phyloP scores from a whole-genome alignment of 73 alveolate species.

The Paramecium primaurelia region DNA sequence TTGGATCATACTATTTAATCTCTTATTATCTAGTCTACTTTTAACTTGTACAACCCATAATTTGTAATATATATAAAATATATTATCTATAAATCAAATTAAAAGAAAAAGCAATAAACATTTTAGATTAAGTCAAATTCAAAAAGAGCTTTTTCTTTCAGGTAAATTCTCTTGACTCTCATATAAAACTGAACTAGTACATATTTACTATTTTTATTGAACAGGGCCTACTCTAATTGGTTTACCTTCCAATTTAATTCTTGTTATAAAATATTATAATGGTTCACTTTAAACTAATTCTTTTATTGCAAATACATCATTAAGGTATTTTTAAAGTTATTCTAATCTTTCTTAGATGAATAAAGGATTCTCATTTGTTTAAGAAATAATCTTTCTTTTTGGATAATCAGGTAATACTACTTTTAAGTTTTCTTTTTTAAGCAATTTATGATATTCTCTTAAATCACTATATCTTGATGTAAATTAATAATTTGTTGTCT shows the following conservation, averaged over 20 bases:
- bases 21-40: neutral
- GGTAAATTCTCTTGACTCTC: neutral
- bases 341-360: constrained; percentile 1
- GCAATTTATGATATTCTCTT: neutral
- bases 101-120: neutral
- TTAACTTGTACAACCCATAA: neutral
- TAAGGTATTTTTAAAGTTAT: neutral
- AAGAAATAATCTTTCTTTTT: neutral
- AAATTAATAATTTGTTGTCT: neutral
- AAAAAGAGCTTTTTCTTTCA: neutral
- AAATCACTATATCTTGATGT: constrained; percentile 7
- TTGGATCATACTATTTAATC: constrained; percentile 13
- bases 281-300: constrained; percentile 4
- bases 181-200: neutral
- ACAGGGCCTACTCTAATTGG: neutral
- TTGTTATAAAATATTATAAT: neutral
- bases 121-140: neutral
- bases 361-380: constrained; percentile 31
- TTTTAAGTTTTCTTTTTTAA: neutral
- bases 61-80: neutral
- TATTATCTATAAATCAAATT: neutral
- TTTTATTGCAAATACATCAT: neutral
- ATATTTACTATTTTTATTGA: neutral
- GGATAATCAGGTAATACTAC: neutral
- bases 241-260: neutral